Conservation (phyloP, 1,284 basidiomycete genomes). For the Coriolopsis trogii region DNA sequence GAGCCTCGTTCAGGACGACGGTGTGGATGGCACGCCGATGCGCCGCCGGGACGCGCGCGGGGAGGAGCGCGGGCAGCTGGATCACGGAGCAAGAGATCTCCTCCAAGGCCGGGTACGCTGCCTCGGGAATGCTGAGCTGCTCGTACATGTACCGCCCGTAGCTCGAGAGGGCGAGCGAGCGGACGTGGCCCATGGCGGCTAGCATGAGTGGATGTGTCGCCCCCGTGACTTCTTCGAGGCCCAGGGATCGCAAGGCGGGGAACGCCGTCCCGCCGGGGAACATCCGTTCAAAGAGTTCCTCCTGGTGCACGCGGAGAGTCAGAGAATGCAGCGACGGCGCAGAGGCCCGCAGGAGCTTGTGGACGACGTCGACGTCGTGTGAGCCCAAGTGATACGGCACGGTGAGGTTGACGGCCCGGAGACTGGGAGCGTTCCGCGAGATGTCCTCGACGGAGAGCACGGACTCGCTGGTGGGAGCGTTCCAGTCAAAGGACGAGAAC, state of each 20-base stretch:
- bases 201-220: background rate
- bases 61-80: background rate
- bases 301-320: too few relatives aligned
- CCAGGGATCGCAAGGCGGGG: background rate
- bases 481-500: too few relatives aligned
- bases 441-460: too few relatives aligned
- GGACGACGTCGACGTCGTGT: too few relatives aligned
- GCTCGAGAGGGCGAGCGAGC: background rate
- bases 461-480: too few relatives aligned
- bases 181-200: background rate
- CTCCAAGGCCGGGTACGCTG: background rate
- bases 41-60: background rate
- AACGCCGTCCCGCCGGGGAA: background rate
- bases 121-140: background rate
- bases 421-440: too few relatives aligned
- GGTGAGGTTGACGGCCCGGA: too few relatives aligned
- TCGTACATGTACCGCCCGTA: background rate
- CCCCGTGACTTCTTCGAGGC: background rate
- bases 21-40: slow-evolving; percentile 4
- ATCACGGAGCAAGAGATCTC: background rate
- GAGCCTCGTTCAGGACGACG: background rate
- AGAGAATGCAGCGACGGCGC: too few relatives aligned
- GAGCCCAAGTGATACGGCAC: too few relatives aligned
- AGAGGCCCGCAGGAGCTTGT: too few relatives aligned
- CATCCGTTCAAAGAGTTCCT: too few relatives aligned